These are phyloP conservation scores for Chlorociboria aeruginascens DNA, from an alignment of 495 filamentous ascomycete species.

Conservation along the genomic window DNA sequence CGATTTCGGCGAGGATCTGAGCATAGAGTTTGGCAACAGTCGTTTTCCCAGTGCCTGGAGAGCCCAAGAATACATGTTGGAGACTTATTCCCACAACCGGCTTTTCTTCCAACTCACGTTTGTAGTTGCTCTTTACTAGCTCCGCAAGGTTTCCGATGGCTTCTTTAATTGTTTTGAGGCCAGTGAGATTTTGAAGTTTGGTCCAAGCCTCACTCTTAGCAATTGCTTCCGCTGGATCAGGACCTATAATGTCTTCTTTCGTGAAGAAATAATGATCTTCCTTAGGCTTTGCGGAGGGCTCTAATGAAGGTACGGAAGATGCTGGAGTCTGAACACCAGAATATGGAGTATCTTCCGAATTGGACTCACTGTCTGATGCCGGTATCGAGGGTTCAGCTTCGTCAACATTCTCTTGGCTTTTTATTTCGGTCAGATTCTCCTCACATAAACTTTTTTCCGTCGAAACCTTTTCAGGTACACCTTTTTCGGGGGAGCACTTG, in stretches of 20 bases:
- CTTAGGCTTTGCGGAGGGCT: slow-evolving; percentile 14
- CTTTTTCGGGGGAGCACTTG: not conserved
- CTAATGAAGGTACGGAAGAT: too few species aligned
- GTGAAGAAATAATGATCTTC: slow-evolving; percentile 25
- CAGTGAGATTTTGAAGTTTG: slow-evolving; percentile 44
- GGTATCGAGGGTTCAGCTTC: too few species aligned
- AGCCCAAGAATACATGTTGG: slow-evolving; percentile 59
- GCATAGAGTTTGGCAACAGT: slow-evolving; percentile 66
- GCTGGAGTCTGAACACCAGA: too few species aligned
- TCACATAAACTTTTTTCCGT: too few species aligned
- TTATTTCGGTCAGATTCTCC: too few species aligned
- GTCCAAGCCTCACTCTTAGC: slow-evolving; percentile 36
- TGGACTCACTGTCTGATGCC: not conserved
- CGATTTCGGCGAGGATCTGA: slow-evolving; percentile 48
- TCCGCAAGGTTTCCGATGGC: slow-evolving; percentile 44
- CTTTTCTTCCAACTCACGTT: slow-evolving; percentile 48
- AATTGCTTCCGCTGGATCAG: slow-evolving; percentile 39
- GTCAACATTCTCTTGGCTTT: too few species aligned
- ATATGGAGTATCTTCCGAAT: not conserved
- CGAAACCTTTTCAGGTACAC: too few species aligned
- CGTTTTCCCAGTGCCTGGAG: slow-evolving; percentile 67
- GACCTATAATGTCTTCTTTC: slow-evolving; percentile 48
- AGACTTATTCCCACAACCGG: slow-evolving; percentile 44
- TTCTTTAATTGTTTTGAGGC: slow-evolving; percentile 51
- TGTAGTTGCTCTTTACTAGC: slow-evolving; percentile 48